Evolutionary conservation across 2,329 filamentous ascomycete genomes (phyloP).

Genomic region (Hypoxylon sp.): DNA sequence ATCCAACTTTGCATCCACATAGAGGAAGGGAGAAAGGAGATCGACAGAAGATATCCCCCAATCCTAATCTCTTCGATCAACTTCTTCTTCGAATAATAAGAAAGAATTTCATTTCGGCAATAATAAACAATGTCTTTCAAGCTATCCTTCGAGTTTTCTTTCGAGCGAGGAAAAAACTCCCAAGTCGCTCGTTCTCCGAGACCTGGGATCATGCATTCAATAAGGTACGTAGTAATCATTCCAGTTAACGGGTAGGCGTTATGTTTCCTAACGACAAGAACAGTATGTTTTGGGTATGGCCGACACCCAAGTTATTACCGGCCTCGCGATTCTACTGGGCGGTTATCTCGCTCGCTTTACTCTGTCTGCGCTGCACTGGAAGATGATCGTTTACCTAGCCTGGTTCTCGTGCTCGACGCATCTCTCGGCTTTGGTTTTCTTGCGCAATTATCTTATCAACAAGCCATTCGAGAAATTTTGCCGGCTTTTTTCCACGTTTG

Average conservation of each 20-base stretch:
- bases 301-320: constrained; percentile 3
- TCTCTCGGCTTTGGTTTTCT: constrained; percentile 16
- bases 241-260: background rate
- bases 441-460: constrained; percentile 20
- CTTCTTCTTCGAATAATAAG: background rate
- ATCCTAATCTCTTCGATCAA: constrained; percentile 1
- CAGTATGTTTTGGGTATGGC: constrained; percentile 7
- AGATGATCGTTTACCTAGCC: constrained; percentile 20
- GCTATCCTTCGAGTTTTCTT: background rate
- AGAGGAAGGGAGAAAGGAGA: background rate
- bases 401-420: constrained; percentile 24
- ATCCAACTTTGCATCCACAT: constrained; percentile 6
- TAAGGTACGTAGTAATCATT: background rate
- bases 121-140: background rate
- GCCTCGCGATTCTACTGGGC: constrained; percentile 1
- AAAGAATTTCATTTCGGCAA: background rate
- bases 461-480: constrained; percentile 6
- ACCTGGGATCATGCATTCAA: constrained; percentile 4
- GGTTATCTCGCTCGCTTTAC: constrained; percentile 1
- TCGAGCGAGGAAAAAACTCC: background rate
- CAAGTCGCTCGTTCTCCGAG: background rate
- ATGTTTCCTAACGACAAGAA: background rate
- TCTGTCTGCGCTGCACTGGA: constrained; percentile 22
- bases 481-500: background rate
- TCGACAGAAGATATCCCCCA: background rate